Evolutionary conservation across 139 green algal genomes (phyloP).

Genomic region (Nannochloris sp.): DNA sequence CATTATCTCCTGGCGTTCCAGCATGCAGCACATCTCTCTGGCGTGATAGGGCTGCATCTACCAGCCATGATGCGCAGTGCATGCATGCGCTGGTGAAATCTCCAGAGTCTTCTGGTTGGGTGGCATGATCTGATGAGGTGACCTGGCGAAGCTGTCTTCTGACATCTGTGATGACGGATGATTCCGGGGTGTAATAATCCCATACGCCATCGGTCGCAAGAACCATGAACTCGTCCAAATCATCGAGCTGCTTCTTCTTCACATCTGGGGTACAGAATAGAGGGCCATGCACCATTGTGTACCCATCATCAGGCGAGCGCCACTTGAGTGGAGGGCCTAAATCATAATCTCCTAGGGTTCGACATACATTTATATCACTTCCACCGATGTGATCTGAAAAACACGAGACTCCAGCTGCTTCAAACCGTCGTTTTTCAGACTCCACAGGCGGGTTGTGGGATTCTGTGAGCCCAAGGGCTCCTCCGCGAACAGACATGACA

Average conservation of each 20-base stretch:
- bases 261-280: conserved; percentile 24
- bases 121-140: conserved; percentile 11
- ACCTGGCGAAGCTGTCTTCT: conserved; percentile 10
- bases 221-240: conserved; percentile 24
- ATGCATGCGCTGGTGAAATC: not conserved
- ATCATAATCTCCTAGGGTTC: conserved; percentile 35
- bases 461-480: conserved; percentile 17
- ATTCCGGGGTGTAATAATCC: conserved; percentile 33
- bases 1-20: conserved; percentile 26
- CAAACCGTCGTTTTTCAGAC: conserved; percentile 22
- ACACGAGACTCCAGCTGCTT: conserved; percentile 11
- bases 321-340: conserved; percentile 28
- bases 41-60: conserved; percentile 12
- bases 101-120: no score
- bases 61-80: conserved; percentile 18
- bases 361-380: conserved; percentile 32
- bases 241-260: not conserved
- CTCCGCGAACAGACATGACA: conserved; percentile 18
- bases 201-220: conserved; percentile 28
- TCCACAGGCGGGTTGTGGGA: conserved; percentile 26
- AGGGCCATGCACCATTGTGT: conserved; percentile 9
- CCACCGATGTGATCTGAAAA: conserved; percentile 28
- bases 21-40: conserved; percentile 16
- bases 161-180: conserved; percentile 17
- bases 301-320: not conserved